phyloP scores from a whole-genome alignment of 2,329 filamentous ascomycete species.

The Phaeoacremonium minimum region DNA sequence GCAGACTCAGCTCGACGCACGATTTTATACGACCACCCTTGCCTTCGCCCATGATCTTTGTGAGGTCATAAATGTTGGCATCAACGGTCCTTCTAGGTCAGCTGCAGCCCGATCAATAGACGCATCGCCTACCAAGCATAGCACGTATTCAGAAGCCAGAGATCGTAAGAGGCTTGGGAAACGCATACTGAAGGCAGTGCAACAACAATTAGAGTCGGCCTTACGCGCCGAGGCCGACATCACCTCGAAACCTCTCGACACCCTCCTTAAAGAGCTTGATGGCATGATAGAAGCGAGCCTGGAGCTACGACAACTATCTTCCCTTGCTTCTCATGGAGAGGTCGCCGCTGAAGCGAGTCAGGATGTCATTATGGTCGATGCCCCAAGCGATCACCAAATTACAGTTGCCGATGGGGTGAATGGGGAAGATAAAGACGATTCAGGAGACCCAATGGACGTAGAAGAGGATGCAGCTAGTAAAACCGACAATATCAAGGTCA shows the following conservation, averaged over 20 bases:
- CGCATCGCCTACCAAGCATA: conserved; percentile 46
- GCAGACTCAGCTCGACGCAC: conserved; percentile 45
- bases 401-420: conserved; percentile 35
- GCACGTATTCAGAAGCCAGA: conserved; percentile 63
- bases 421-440: conserved; percentile 20
- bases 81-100: conserved; percentile 36
- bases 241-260: conserved; percentile 63
- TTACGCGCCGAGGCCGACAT: conserved; percentile 79
- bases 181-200: conserved; percentile 79
- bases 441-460: conserved; percentile 18
- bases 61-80: conserved; percentile 46
- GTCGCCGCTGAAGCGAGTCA: conserved; percentile 33
- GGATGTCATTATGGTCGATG: conserved; percentile 50
- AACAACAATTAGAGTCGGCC: conserved; percentile 72
- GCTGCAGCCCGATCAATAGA: conserved; percentile 27
- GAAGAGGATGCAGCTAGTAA: conserved; percentile 10
- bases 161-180: conserved; percentile 84
- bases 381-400: conserved; percentile 38
- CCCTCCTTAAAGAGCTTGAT: conserved; percentile 70
- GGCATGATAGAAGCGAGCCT: conserved; percentile 66
- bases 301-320: conserved; percentile 43
- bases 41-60: conserved; percentile 54
- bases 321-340: conserved; percentile 25
- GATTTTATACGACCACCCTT: conserved; percentile 55
- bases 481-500: conserved; percentile 42